Conservation (phyloP, 2,329 filamentous ascomycete genomes). For the Cladobotryum mycophilum region DNA sequence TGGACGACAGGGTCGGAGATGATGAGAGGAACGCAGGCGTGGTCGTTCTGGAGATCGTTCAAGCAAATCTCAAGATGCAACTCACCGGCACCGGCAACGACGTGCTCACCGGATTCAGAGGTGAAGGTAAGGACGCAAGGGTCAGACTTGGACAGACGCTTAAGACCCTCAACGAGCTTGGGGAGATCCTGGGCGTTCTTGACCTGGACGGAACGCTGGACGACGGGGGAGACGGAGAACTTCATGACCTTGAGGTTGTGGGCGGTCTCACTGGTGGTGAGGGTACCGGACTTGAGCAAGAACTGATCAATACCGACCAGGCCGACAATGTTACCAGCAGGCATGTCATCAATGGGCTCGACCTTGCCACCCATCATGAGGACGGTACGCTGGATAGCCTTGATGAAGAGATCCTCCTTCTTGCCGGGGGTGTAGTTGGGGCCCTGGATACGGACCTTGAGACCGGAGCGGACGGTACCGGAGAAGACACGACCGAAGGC, state of each 20-base stretch:
- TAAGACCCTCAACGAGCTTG: constrained; percentile 99
- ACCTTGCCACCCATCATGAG: constrained; percentile 99
- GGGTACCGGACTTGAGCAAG: constrained; percentile 99
- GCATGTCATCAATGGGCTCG: constrained; percentile 98
- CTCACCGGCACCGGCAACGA: constrained; percentile 98
- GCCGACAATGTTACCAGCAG: constrained; percentile 99
- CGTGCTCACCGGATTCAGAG: constrained; percentile 91
- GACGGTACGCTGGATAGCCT: constrained; percentile 98
- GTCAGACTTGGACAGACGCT: constrained; percentile 99
- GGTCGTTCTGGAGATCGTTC: constrained; percentile 99
- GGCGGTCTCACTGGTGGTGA: constrained; percentile 92
- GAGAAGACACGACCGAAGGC: constrained; percentile 99
- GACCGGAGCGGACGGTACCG: constrained; percentile 93
- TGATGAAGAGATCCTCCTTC: constrained; percentile 99
- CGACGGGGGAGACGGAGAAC: constrained; percentile 99
- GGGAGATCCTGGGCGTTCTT: constrained; percentile 99
- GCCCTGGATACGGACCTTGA: constrained; percentile 99
- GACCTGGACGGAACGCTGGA: constrained; percentile 97
- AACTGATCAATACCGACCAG: constrained; percentile 99
- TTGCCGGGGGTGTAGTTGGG: constrained; percentile 97
- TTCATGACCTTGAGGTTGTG: constrained; percentile 99
- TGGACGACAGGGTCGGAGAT: constrained; percentile 97
- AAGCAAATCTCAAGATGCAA: constrained; percentile 99
- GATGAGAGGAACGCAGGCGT: constrained; percentile 95
- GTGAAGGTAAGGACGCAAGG: constrained; percentile 93